Base-by-base conservation (phyloP, 192 early-diverging fungal species). In the Nowakowskiella sp. region DNA sequence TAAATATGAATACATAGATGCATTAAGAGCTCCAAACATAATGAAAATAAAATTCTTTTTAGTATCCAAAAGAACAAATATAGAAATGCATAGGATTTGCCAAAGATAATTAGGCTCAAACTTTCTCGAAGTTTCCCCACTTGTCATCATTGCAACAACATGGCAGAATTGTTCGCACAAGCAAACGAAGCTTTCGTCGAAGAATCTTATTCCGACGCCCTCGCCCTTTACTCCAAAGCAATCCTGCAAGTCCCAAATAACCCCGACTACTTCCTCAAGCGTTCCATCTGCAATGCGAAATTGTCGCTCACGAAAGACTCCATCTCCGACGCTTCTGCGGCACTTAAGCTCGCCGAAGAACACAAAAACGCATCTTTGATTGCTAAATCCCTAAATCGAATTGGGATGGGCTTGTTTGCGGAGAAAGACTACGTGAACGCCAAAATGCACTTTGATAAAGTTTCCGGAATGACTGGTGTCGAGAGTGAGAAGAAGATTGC, bases 181-280 rank as follows among this genome's bases (percentile, higher is more conserved):
- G 91, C 83, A 9, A 86, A 81, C 62, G 77, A 84, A 54, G 84
- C 84, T 31, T 88, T 83, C 58, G 80, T 86, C 59, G 83, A 86
- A 47, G 86, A 86, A 49, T 85, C 87, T 51, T 91, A 77, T 54
- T 76, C 83, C 34, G 71, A 76, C 34, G 85, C 89, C 28, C 68
- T 88, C 51, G 57, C 58, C 4, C 72, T 89, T 28, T 90, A 79
- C 64, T 77, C 74, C 3, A 65, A 82, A 56, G 81, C 85, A 19
- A 80, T 89, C 55, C 62, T 72, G 2, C 50, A 75, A 1, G 76
- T 84, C 58, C 73, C 82, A 36, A 62, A 73, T 1, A 71, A 78
- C 36, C 61, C 75, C 44, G 82, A 86, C 47, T 83, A 77, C 65
- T 81, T 81, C 49, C 57, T 89, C 30, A 82, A 79, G 52, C 71